Base-by-base conservation (phyloP, 2,329 filamentous ascomycete species). In the Alternaria arborescens region DNA sequence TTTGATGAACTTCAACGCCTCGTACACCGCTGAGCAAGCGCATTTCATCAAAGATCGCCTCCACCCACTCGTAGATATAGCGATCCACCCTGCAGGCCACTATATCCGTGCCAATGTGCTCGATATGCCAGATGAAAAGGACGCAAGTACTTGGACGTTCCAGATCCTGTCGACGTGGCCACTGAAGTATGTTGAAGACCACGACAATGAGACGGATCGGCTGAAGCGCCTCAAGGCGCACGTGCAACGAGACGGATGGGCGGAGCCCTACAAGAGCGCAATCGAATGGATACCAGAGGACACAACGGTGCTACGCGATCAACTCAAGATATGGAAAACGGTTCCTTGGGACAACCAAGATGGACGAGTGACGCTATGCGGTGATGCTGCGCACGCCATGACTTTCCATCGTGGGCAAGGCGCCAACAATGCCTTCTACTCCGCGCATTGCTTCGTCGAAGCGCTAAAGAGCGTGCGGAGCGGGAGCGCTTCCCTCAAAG, bases 341-440 rank as follows among this genome's bases (percentile, higher is more conserved):
- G 63, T 71, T 4, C 63, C 65, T 3, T 80, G 78, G 77, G 70
- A 78, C 14, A 78, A 74, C 32, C 63, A 65, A 3, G 62, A 61
- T 7, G 77, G 76, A 14, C 60, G 74, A 24, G 68, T 79, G 8
- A 78, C 76, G 22, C 58, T 80, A 4, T 76, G 74, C 16, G 78
- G 77, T 3, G 78, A 80, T 58, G 76, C 77, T 32, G 78, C 77
- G n/a, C 78, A 80, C 64, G 73, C 78, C 3, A 81, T 81, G 79
- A 78, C 78, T 0, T 78, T 77, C 16, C 76, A 79, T 50, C 76
- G 76, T n/a, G 77, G 76, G 1, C 77, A 79, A 64, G 76, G 75
- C 7, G 70, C 77, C 18, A 79, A 79, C 48, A 77, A 79, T 36
- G 74, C 77, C 5, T 73, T 79, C 18, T 73, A 70, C 47, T 78